Evolutionary conservation across 2,329 filamentous ascomycete species (phyloP), one percentile per base, ranked within the genome.

Genomic region (Thermoascus crustaceus): DNA sequence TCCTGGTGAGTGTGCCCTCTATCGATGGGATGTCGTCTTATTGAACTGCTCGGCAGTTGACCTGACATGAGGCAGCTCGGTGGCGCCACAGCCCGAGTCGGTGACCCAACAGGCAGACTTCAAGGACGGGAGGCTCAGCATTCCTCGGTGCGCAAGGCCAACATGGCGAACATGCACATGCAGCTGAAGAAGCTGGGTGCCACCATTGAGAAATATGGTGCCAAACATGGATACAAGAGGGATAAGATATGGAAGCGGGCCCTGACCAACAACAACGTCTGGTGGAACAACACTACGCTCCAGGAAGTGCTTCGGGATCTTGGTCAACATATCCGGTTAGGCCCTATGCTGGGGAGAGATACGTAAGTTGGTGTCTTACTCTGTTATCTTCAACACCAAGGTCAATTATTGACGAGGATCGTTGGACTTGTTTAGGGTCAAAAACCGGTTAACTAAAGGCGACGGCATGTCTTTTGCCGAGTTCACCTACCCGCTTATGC

Each of bases 381-480:
- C 16, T 25, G 34, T 36, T 10, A n/a, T n/a, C n/a, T n/a, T n/a
- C n/a, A n/a, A n/a, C n/a, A n/a, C n/a, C n/a, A n/a, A n/a, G n/a
- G n/a, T n/a, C n/a, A n/a, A n/a, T n/a, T n/a, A 36, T 42, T 47
- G 16, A 42, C 20, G 5, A 23, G 16, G 5, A 32, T 35, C n/a
- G n/a, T 14, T n/a, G n/a, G n/a, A n/a, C n/a, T 21, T n/a, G 7
- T 35, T 13, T 23, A 79, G 76, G 21, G 87, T 93, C 36, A 91
- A 86, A 61, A 80, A 78, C 38, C 85, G 87, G 53, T 73, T 96
- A 69, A 73, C 75, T n/a, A 79, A 79, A 35, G 85, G 86, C 23
- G 84, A 91, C 44, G 93, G 91, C 49, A 89, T 98, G 82, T 93
- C 88, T 0, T 83, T 93, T 50, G 81, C 85, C 22, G 91, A 98